Conservation (phyloP, 345 rosid species). For the Arabis alpina region DNA sequence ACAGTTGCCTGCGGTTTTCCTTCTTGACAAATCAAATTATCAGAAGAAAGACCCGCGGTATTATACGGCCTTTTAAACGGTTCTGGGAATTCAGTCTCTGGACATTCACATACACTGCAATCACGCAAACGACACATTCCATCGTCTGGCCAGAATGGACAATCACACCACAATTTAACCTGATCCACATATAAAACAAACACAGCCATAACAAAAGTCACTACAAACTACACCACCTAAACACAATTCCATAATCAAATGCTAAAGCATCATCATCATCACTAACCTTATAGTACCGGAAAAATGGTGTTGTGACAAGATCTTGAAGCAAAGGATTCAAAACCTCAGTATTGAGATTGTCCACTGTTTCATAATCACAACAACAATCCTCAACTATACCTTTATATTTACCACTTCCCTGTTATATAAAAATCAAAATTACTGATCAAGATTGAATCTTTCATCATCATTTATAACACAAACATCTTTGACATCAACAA, state of each 20-base stretch:
- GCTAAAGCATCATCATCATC: not conserved
- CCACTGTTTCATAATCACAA: slow-evolving; percentile 89
- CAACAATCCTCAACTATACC: slow-evolving; percentile 95
- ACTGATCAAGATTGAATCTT: slow-evolving; percentile 5
- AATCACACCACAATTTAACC: slow-evolving; percentile 97
- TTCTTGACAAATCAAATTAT: slow-evolving; percentile 81
- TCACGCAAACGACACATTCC: slow-evolving; percentile 95
- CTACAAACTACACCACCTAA: not conserved
- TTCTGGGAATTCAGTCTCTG: slow-evolving; percentile 90
- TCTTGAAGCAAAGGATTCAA: slow-evolving; percentile 84
- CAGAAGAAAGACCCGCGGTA: slow-evolving; percentile 59
- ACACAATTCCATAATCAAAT: not conserved
- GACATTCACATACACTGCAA: slow-evolving; percentile 98
- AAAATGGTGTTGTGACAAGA: slow-evolving; percentile 83
- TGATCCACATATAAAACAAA: slow-evolving; percentile 18
- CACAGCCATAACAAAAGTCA: slow-evolving; percentile 1
- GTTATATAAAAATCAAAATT: slow-evolving; percentile 22
- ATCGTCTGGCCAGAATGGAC: slow-evolving; percentile 98
- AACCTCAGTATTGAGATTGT: slow-evolving; percentile 69
- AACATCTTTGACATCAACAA: slow-evolving; percentile 11
- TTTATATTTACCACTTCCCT: slow-evolving; percentile 56
- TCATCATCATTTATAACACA: slow-evolving; percentile 5
- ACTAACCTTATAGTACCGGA: slow-evolving; percentile 89
- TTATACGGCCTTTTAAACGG: slow-evolving; percentile 58
- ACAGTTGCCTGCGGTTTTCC: slow-evolving; percentile 91